These are phyloP conservation scores for Psilocybe sp. DNA, from an alignment of 768 basidiomycete species.

Conservation along the genomic window DNA sequence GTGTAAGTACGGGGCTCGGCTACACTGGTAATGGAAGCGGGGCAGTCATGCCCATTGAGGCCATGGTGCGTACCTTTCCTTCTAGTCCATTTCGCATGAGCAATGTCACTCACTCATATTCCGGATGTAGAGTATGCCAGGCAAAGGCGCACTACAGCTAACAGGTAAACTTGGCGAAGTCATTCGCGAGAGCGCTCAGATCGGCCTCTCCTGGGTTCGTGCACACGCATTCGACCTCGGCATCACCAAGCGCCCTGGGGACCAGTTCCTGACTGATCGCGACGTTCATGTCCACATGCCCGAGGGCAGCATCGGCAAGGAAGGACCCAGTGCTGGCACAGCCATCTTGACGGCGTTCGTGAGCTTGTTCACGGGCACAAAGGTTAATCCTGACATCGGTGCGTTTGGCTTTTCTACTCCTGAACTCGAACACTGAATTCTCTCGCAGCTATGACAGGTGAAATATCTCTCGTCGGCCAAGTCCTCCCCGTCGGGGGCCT, in stretches of 20 bases:
- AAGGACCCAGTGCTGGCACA: conserved; percentile 95
- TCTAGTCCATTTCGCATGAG: neutral
- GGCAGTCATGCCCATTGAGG: conserved; percentile 96
- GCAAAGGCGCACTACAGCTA: conserved; percentile 86
- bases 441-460: conserved; percentile 89
- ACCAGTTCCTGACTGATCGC: conserved; percentile 79
- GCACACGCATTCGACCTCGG: conserved; percentile 86
- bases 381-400: conserved; percentile 88
- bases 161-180: conserved; percentile 99
- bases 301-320: conserved; percentile 89
- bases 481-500: conserved; percentile 95
- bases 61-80: conserved; percentile 57
- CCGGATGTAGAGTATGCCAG: conserved; percentile 82
- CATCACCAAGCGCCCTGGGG: conserved; percentile 67
- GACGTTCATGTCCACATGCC: conserved; percentile 98
- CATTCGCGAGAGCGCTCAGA: conserved; percentile 94
- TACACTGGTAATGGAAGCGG: conserved; percentile 97
- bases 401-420: conserved; percentile 20
- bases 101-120: neutral
- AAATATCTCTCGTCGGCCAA: conserved; percentile 94
- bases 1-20: conserved; percentile 92
- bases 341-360: conserved; percentile 92
- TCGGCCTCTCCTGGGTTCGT: conserved; percentile 92
- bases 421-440: neutral
- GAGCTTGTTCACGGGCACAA: conserved; percentile 83